Evolutionary conservation across 441 rosid genomes (phyloP).

Genomic region (Populus hybrid): DNA sequence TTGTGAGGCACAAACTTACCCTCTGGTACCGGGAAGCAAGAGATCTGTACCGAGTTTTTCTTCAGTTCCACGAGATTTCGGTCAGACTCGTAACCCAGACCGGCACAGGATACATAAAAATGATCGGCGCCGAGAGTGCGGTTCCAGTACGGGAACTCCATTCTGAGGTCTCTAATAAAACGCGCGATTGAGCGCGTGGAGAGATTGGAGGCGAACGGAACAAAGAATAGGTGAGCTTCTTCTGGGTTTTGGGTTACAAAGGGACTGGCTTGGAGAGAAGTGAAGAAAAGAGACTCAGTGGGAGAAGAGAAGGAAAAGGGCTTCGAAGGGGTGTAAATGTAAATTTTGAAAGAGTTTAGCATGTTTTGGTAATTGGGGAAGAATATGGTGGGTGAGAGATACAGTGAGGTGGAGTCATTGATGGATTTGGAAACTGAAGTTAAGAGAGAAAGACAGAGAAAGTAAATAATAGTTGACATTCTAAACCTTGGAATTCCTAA

Average conservation of each 20-base stretch:
- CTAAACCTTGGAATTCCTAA: too few species aligned
- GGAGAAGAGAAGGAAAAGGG: conserved; percentile 29
- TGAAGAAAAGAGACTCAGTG: conserved; percentile 40
- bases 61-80: conserved; percentile 53
- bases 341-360: conserved; percentile 42
- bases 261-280: conserved; percentile 36
- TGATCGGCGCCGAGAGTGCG: conserved; percentile 68
- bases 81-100: conserved; percentile 36
- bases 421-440: too few species aligned
- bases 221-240: conserved; percentile 51
- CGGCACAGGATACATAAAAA: conserved; percentile 40
- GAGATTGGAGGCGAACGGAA: conserved; percentile 36
- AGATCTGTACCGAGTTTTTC: conserved; percentile 54
- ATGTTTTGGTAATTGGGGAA: conserved; percentile 36
- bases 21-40: conserved; percentile 42
- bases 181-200: conserved; percentile 35
- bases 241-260: conserved; percentile 41
- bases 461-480: too few species aligned
- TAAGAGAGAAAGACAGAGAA: too few species aligned
- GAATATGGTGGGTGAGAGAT: conserved; percentile 34
- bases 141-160: conserved; percentile 50
- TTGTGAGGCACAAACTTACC: conserved; percentile 53
- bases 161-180: conserved; percentile 28
- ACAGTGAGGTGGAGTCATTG: conserved; percentile 9
- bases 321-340: conserved; percentile 32